These are phyloP conservation scores for Gymnopilus dilepis DNA, from an alignment of 768 basidiomycete genomes.

Conservation along the genomic window DNA sequence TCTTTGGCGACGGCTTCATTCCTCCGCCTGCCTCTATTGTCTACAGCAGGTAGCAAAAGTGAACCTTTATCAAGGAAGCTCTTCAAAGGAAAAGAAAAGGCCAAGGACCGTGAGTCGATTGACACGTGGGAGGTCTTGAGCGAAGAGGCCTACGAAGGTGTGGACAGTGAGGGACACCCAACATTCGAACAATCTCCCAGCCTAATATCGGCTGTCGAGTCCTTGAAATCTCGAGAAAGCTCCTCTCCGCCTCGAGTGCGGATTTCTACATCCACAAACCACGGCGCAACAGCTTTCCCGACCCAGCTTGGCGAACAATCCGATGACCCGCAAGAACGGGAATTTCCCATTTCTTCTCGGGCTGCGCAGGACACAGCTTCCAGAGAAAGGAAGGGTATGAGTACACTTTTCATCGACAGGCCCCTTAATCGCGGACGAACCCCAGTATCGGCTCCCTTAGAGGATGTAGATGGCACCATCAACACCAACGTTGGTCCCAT, in stretches of 20 bases:
- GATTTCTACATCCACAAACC: conserved; percentile 33
- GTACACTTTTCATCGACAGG: conserved; percentile 31
- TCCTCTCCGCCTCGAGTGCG: conserved; percentile 34
- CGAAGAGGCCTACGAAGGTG: conserved; percentile 21
- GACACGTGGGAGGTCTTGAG: conserved; percentile 54
- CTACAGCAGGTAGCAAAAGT: conserved; percentile 32
- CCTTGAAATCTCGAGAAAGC: conserved; percentile 21
- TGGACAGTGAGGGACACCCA: conserved; percentile 17
- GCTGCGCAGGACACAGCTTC: conserved; percentile 21
- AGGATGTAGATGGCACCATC: conserved; percentile 12
- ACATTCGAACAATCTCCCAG: conserved; percentile 27
- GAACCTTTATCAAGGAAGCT: conserved; percentile 42
- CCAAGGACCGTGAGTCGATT: conserved; percentile 38
- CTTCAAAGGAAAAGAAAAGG: conserved; percentile 45
- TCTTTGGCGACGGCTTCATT: conserved; percentile 49
- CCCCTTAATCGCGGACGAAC: conserved; percentile 21
- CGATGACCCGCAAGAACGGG: not conserved
- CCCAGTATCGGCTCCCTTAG: conserved; percentile 16
- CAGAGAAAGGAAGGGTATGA: conserved; percentile 34
- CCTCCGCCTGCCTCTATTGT: conserved; percentile 33
- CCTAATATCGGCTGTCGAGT: conserved; percentile 32
- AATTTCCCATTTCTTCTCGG: not conserved
- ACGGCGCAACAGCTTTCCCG: conserved; percentile 12
- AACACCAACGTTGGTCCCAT: conserved; percentile 16
- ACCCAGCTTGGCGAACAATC: conserved; percentile 10